Evolutionary conservation across 441 rosid species (phyloP).

Genomic region (Pelargonium myrrhifolium): DNA sequence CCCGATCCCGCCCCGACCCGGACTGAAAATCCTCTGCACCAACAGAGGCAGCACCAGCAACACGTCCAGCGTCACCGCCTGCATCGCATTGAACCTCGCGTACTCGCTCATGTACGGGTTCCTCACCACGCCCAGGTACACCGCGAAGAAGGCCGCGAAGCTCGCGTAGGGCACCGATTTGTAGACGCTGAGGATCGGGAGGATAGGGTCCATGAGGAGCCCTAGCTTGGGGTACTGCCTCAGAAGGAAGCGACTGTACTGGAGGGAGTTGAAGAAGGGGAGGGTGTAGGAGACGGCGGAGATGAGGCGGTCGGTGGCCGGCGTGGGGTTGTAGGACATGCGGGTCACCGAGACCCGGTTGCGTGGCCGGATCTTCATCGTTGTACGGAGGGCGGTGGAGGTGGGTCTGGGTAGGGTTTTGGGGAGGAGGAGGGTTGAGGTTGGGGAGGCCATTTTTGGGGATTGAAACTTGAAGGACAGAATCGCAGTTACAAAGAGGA

Average conservation of each 20-base stretch:
- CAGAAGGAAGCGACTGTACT: slow-evolving; percentile 71
- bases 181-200: slow-evolving; percentile 62
- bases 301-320: slow-evolving; percentile 62
- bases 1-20: slow-evolving; percentile 50
- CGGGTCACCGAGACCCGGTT: slow-evolving; percentile 17
- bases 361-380: slow-evolving; percentile 5
- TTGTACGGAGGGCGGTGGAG: slow-evolving; percentile 21
- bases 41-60: slow-evolving; percentile 61
- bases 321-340: slow-evolving; percentile 52
- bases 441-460: slow-evolving; percentile 31
- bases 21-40: slow-evolving; percentile 48
- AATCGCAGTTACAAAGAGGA: no score
- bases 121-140: slow-evolving; percentile 60
- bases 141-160: slow-evolving; percentile 73
- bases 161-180: slow-evolving; percentile 62
- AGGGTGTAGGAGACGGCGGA: slow-evolving; percentile 63
- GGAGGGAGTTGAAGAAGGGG: slow-evolving; percentile 61
- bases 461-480: no score
- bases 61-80: slow-evolving; percentile 78
- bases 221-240: slow-evolving; percentile 48
- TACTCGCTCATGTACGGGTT: slow-evolving; percentile 57
- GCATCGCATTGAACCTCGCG: slow-evolving; percentile 76
- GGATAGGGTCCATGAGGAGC: slow-evolving; percentile 48
- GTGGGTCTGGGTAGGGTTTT: slow-evolving; percentile 11
- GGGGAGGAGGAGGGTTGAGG: slow-evolving; percentile 25